Conservation (phyloP, 2,329 filamentous ascomycete genomes). For the Alternaria burnsii region DNA sequence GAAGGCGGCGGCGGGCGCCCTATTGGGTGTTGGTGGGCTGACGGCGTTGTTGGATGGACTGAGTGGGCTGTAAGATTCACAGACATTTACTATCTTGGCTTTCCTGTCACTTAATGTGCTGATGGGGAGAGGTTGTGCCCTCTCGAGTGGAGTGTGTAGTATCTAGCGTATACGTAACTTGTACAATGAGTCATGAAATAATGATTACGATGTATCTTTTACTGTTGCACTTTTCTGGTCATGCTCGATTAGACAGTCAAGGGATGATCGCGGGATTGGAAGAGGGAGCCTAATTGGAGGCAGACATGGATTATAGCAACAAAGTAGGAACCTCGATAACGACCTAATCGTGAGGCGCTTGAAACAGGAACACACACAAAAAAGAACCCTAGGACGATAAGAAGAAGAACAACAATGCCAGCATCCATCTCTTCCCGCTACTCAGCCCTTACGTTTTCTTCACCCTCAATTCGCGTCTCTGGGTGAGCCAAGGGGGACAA, state of each 20-base stretch:
- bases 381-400: background rate
- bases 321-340: background rate
- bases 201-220: background rate
- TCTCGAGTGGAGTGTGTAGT: background rate
- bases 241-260: too few species aligned
- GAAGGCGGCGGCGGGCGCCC: slow-evolving; percentile 42
- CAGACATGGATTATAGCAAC: background rate
- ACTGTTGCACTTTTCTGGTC: background rate
- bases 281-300: background rate
- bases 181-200: background rate
- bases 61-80: slow-evolving; percentile 27
- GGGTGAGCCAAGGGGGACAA: background rate
- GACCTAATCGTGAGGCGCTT: background rate
- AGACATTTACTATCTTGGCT: background rate
- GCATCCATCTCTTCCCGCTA: background rate
- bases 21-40: slow-evolving; percentile 50
- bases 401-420: background rate
- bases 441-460: background rate
- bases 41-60: slow-evolving; percentile 50
- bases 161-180: background rate
- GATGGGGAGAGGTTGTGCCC: background rate
- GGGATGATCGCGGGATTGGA: background rate
- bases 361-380: background rate
- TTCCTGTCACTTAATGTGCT: background rate
- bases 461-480: background rate